Evolutionary conservation across 768 basidiomycete genomes (phyloP).

Genomic region (Nevesoporus exiguus): DNA sequence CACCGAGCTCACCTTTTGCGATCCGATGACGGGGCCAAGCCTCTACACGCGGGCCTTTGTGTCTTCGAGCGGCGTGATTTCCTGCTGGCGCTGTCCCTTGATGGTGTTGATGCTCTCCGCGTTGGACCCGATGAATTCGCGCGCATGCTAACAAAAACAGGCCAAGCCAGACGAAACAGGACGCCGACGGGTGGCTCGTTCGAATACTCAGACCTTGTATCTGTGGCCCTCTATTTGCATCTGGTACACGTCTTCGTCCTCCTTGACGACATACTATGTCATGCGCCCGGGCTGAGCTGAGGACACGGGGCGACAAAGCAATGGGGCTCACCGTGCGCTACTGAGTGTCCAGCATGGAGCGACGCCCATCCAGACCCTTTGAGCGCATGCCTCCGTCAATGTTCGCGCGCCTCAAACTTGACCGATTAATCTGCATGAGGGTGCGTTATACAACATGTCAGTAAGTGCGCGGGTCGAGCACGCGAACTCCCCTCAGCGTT

Average conservation of each 20-base stretch:
- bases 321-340: not conserved
- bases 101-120: slow-evolving; percentile 9
- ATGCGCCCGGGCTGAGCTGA: not conserved
- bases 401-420: slow-evolving; percentile 2
- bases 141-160: not conserved
- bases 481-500: not conserved
- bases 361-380: not conserved
- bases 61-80: slow-evolving; percentile 11
- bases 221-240: slow-evolving; percentile 10
- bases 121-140: slow-evolving; percentile 8
- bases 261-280: slow-evolving; percentile 6
- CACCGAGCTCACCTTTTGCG: slow-evolving; percentile 4
- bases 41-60: not conserved
- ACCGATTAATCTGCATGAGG: not conserved
- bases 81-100: slow-evolving; percentile 6
- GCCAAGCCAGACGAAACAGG: not conserved
- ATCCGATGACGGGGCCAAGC: slow-evolving; percentile 8
- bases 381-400: not conserved
- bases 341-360: not conserved
- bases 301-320: too few species aligned
- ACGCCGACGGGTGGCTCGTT: not conserved
- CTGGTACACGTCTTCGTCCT: slow-evolving; percentile 10
- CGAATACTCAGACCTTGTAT: slow-evolving; percentile 5
- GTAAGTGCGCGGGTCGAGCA: not conserved
- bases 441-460: not conserved